These are phyloP conservation scores for Pseudopediastrum boryanum DNA, from an alignment of 139 green algal genomes.

Conservation along the genomic window DNA sequence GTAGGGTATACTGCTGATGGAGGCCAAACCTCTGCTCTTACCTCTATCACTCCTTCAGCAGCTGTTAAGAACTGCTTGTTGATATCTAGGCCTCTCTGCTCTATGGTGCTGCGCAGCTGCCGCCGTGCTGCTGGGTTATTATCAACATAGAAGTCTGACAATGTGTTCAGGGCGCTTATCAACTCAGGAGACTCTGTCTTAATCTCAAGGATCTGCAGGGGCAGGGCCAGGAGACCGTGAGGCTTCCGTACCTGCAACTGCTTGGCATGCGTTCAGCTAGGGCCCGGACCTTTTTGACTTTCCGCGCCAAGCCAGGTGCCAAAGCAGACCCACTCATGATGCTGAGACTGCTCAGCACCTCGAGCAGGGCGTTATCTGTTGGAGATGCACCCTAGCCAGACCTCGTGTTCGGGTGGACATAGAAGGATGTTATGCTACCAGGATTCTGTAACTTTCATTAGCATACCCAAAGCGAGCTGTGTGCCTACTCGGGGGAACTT, in stretches of 20 bases:
- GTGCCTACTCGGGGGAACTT: too few relatives aligned
- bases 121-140: conserved; percentile 57
- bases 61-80: conserved; percentile 80
- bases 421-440: too few relatives aligned
- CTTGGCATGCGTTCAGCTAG: background rate
- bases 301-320: conserved; percentile 77
- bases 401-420: background rate
- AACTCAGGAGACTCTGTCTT: conserved; percentile 87
- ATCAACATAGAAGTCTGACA: conserved; percentile 82
- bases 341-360: background rate
- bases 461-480: too few relatives aligned
- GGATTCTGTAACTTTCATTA: too few relatives aligned
- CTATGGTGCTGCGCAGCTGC: conserved; percentile 63
- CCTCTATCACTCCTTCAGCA: conserved; percentile 72
- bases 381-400: background rate
- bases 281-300: conserved; percentile 88
- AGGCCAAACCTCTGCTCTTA: conserved; percentile 20
- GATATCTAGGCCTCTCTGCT: conserved; percentile 74
- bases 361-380: conserved; percentile 1
- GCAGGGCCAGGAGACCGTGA: background rate
- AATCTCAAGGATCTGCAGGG: conserved; percentile 81
- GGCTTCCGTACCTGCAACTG: background rate
- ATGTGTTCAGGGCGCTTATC: conserved; percentile 67
- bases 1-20: too few relatives aligned
- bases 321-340: conserved; percentile 43